A percentile compares a stretch with the other conserved stretches of the same genome.
Conservation (phyloP, 78 protist species). For the Planoprotostelium fungivorum region DNA sequence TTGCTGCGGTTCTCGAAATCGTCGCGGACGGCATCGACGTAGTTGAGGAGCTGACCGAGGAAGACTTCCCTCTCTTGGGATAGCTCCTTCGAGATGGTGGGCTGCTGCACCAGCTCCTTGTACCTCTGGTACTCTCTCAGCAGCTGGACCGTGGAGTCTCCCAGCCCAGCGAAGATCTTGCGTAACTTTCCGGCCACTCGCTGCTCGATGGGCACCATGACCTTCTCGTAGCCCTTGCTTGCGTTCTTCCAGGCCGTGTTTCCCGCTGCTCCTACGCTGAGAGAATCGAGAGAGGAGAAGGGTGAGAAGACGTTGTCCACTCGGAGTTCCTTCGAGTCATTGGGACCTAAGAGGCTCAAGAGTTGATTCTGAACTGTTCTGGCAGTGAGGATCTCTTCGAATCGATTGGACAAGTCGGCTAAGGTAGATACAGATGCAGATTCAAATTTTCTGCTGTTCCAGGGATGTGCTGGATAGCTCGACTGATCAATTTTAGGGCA, state of each 20-base stretch:
- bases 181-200: slow-evolving; percentile 8
- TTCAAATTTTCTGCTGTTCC: neutral
- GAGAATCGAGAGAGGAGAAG: neutral
- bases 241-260: slow-evolving; percentile 19
- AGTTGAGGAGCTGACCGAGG: slow-evolving; percentile 4
- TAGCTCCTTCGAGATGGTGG: slow-evolving; percentile 19
- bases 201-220: slow-evolving; percentile 25
- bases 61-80: slow-evolving; percentile 25
- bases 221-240: neutral
- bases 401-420: neutral
- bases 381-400: neutral
- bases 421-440: neutral
- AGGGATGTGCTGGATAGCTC: neutral
- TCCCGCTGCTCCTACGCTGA: neutral
- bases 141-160: neutral
- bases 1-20: neutral
- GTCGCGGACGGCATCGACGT: neutral
- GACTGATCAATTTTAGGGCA: neutral
- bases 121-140: slow-evolving; percentile 12
- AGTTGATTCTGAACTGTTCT: slow-evolving; percentile 30
- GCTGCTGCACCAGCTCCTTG: slow-evolving; percentile 16
- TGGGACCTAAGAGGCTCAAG: neutral
- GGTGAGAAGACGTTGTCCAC: neutral
- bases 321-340: neutral
- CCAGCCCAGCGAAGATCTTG: neutral